These are phyloP conservation scores for Phialemoniopsis sp. DNA, from an alignment of 2,329 filamentous ascomycete genomes.

Conservation along the genomic window DNA sequence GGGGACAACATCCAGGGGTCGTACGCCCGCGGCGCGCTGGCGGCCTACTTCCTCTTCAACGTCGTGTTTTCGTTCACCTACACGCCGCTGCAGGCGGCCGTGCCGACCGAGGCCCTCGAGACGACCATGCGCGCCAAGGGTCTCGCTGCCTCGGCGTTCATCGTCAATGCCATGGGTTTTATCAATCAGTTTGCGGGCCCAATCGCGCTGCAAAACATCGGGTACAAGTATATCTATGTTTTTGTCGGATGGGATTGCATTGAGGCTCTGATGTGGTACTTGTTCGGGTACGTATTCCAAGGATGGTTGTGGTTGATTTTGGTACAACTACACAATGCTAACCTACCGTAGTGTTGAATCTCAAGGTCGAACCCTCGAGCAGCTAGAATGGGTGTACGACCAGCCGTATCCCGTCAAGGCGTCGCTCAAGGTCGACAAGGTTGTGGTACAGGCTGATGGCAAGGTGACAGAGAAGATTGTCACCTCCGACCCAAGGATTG, in stretches of 20 bases:
- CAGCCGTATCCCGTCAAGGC: constrained; percentile 46
- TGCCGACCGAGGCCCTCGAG: constrained; percentile 41
- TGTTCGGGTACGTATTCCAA: constrained; percentile 36
- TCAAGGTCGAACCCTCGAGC: constrained; percentile 43
- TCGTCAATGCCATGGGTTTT: constrained; percentile 39
- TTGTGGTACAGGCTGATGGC: constrained; percentile 39
- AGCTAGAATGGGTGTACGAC: constrained; percentile 45
- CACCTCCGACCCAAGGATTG: too few species aligned
- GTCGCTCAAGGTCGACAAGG: constrained; percentile 40
- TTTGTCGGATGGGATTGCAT: constrained; percentile 44
- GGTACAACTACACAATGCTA: too few species aligned
- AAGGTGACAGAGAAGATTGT: constrained; percentile 41
- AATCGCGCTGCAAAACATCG: constrained; percentile 38
- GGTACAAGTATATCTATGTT: constrained; percentile 37
- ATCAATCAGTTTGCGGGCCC: constrained; percentile 44
- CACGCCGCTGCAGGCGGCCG: constrained; percentile 42
- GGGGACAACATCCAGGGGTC: constrained; percentile 23
- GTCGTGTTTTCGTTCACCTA: constrained; percentile 45
- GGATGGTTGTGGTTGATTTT: too few species aligned
- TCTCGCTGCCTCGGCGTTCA: constrained; percentile 36
- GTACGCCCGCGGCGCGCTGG: constrained; percentile 35
- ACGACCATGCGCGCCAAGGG: constrained; percentile 44
- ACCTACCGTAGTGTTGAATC: constrained; percentile 34
- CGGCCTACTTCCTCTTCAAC: constrained; percentile 46
- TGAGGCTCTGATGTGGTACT: constrained; percentile 35